Evolutionary conservation across 129 eudicot species (phyloP), one percentile per base, ranked within the genome.

Genomic region (Arctium minus): DNA sequence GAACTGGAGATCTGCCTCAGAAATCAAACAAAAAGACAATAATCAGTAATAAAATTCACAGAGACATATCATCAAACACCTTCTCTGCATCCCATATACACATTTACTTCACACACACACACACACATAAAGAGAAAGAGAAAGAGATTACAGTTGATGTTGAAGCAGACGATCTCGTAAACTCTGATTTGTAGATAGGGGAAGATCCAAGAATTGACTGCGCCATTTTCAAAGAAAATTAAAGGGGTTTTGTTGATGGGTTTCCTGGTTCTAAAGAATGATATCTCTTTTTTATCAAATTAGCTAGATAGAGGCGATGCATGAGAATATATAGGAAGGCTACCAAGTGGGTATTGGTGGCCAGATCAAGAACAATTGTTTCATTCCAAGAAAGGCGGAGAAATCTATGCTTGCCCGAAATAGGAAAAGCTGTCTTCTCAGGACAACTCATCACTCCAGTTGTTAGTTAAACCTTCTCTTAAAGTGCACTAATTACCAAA

Each of bases 371-470:
- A 81, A 79, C 85, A 75, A 82, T 76, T 86, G 90, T 84, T 87
- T 83, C n/a, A 78, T 90, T 90, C 98, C 97, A 91, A 94, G 79
- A 88, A 91, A 86, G 92, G 72, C 94, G 98, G 98, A 94, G 98
- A 88, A 78, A 80, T 42, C 94, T 17, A 94, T 80, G 98, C 68
- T 79, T 53, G 40, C 72, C 12, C 53, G 48, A 83, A 62, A 33
- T 84, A 65, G 87, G 80, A 79, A 84, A 83, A 84, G 72, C 80
- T 79, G 77, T 83, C 62, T 29, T 44, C 36, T 73, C 40, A 60
- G 15, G 60, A 68, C 83, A 78, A 79, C 75, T 62, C 75, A 64
- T 65, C 73, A 71, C 53, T 71, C n/a, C 74, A 71, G 67, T 72
- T 80, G 8, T 22, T 22, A 44, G 2, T 56, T 56, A 56, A 56